Percentiles rank a stretch among this genome's conserved stretches.
phyloP scores from a whole-genome alignment of 176 grass and related monocot species.

The Oryza glaberrima region DNA sequence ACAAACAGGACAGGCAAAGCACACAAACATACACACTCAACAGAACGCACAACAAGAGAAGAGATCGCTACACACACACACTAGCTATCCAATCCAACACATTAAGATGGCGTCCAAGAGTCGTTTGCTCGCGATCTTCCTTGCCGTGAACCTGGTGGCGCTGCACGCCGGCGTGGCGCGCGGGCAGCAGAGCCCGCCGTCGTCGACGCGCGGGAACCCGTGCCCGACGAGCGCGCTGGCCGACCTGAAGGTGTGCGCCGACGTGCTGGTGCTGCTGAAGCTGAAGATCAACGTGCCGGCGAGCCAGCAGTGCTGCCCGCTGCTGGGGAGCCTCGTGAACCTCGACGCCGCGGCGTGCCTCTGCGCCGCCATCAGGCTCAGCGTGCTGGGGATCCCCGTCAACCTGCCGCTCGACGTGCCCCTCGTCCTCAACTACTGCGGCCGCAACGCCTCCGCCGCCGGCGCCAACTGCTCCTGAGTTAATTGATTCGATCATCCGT shows the following conservation, averaged over 20 bases:
- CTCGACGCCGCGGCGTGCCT: constrained; percentile 59
- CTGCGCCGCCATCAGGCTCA: constrained; percentile 62
- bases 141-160: constrained; percentile 24
- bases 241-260: constrained; percentile 56
- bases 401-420: constrained; percentile 66
- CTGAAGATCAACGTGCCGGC: constrained; percentile 54
- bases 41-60: not conserved
- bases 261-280: constrained; percentile 61
- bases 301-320: constrained; percentile 57
- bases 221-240: constrained; percentile 59
- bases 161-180: not conserved
- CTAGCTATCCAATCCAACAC: not conserved
- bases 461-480: constrained; percentile 44
- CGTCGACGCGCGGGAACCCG: constrained; percentile 22
- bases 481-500: too few relatives aligned
- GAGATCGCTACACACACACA: not conserved
- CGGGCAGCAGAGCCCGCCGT: constrained; percentile 34
- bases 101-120: not conserved
- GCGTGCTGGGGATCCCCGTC: constrained; percentile 52
- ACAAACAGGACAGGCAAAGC: not conserved
- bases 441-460: constrained; percentile 36
- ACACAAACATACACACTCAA: not conserved
- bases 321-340: constrained; percentile 53
- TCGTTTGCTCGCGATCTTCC: constrained; percentile 8
- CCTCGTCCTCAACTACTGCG: constrained; percentile 69